These are phyloP conservation scores for Porcisia deanei DNA, from an alignment of 208 protist genomes.

Conservation along the genomic window DNA sequence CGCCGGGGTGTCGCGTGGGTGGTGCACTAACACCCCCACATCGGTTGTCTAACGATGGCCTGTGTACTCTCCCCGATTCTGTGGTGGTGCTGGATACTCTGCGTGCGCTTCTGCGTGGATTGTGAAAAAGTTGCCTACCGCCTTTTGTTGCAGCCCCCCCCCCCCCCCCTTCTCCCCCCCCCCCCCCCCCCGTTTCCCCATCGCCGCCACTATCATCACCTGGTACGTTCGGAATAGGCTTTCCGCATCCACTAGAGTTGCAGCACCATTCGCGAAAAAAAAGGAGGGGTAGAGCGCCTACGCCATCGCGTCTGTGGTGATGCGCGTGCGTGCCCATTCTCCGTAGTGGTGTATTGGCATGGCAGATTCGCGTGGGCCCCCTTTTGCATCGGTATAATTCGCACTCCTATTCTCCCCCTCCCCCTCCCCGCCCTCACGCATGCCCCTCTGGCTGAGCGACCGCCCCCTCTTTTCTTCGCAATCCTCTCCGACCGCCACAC, in stretches of 20 bases:
- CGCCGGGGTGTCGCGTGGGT: conserved; percentile 59
- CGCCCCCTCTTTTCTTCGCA: background rate
- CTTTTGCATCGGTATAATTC: background rate
- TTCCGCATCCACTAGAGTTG: no score
- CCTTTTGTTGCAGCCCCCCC: background rate
- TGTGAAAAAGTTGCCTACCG: no score
- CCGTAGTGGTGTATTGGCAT: background rate
- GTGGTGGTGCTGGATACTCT: background rate
- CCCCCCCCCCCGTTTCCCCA: background rate
- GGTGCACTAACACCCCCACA: conserved; percentile 26
- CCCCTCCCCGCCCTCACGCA: background rate
- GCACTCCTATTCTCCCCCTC: background rate
- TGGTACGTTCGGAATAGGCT: background rate
- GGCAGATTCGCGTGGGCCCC: background rate
- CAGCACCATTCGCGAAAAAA: background rate
- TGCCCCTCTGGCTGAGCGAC: background rate
- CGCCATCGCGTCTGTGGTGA: background rate
- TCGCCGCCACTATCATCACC: background rate
- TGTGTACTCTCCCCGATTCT: background rate
- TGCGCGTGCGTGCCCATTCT: background rate
- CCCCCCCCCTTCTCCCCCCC: background rate
- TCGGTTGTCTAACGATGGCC: background rate
- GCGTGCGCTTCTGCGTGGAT: background rate
- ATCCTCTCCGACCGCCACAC: background rate
- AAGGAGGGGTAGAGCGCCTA: background rate